Base-by-base conservation (phyloP, 306 rosid species). In the Begonia masoniana region DNA sequence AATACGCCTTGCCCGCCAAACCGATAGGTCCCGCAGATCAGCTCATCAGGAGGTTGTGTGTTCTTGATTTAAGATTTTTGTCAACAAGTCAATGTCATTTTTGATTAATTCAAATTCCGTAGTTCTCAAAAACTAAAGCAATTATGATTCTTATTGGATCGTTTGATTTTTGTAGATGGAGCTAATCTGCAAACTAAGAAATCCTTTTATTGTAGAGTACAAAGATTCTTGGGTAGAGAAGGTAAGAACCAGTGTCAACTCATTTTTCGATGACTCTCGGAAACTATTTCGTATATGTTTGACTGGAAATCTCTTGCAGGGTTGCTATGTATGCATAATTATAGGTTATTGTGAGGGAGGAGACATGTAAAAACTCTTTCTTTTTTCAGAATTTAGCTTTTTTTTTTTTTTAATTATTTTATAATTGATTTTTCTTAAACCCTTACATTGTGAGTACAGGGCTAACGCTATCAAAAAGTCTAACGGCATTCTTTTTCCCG, bases 181-280 rank as follows among this genome's bases (percentile, higher is more conserved):
- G 68, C 96, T 92, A 45, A 83, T 92, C 65, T 87, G 96, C 47
- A 86, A 76, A 69, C 61, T 92, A 10, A 68, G 82, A 48, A 92
- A 86, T 68, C 99, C 95, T 55, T 92, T 83, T 73, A 86, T 92
- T 55, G 99, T 92, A 74, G 99, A 92, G 76, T 92, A 92, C 74
- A 92, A 92, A 70, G 99, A 92, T 81, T 92, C 99, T 35, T 92
- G 99, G 99, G 99, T 92, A 13, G 99, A 92, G 74, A 92, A 86
- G 96, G 99, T 86, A 77, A 15, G 49, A 7, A 7, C 39, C 39
- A 31, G 39, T 7, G 9, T 31, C 39, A 31, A 31, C 39, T 31
- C 9, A 31, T 31, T 31, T 31, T 31, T 31, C 39, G 39, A 31
- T 31, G 5, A 31, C 7, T 7, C 39, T 5, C 9, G 39, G 39